Evolutionary conservation across 75 land plant genomes (phyloP).

Genomic region (Ceratopteris richardii): DNA sequence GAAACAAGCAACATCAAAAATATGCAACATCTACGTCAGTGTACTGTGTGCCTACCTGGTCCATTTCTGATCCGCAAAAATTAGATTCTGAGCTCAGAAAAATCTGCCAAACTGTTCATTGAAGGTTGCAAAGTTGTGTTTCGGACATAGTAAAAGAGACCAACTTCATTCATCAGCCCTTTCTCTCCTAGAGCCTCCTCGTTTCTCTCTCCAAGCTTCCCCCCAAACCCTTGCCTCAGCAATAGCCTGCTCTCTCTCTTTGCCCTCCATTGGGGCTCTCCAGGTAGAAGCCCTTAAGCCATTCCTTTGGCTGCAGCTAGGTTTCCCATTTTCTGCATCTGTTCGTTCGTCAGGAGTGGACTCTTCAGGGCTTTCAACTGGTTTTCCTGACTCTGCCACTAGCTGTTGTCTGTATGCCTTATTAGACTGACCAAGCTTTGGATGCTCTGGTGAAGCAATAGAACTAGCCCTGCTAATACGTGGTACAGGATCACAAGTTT

Average conservation of each 20-base stretch:
- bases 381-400: background rate
- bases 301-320: background rate
- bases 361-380: background rate
- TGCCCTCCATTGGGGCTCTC: conserved; percentile 27
- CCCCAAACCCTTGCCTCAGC: conserved; percentile 93
- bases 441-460: background rate
- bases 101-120: too few relatives aligned
- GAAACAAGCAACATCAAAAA: too few relatives aligned
- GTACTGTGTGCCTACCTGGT: too few relatives aligned
- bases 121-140: too few relatives aligned
- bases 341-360: background rate
- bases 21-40: too few relatives aligned
- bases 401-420: background rate
- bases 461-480: conserved; percentile 23
- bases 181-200: conserved; percentile 22
- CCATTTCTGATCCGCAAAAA: too few relatives aligned
- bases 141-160: too few relatives aligned
- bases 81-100: too few relatives aligned
- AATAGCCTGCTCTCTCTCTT: conserved; percentile 70
- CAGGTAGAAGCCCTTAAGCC: background rate
- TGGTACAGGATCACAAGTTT: conserved; percentile 41
- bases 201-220: conserved; percentile 66
- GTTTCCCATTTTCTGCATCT: background rate
- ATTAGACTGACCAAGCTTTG: conserved; percentile 2
- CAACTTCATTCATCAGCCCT: background rate